Evolutionary conservation across 2,329 filamentous ascomycete genomes (phyloP).

Genomic region (Cladosporium sp.): DNA sequence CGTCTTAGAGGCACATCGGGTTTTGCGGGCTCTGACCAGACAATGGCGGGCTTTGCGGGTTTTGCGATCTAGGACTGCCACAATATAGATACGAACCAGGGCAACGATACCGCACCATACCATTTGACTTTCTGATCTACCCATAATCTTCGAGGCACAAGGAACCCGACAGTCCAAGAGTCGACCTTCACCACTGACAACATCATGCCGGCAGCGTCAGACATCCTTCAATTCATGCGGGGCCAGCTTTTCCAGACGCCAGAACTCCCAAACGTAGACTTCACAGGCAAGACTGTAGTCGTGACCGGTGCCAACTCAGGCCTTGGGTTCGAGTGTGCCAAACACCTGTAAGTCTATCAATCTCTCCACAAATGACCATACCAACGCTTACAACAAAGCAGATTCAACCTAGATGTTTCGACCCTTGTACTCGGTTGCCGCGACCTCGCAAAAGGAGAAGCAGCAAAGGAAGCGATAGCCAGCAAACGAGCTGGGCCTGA

Average conservation of each 20-base stretch:
- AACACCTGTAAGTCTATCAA: slow-evolving; percentile 36
- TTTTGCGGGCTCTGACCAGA: background rate
- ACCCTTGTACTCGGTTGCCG: slow-evolving; percentile 47
- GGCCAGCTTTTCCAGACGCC: slow-evolving; percentile 23
- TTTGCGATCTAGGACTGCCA: background rate
- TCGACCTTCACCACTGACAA: background rate
- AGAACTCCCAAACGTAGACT: slow-evolving; percentile 12
- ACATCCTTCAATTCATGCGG: slow-evolving; percentile 23
- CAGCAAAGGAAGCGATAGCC: slow-evolving; percentile 40
- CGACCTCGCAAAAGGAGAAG: slow-evolving; percentile 43
- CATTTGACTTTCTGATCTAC: background rate
- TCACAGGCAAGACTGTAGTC: slow-evolving; percentile 36
- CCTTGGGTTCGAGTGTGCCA: slow-evolving; percentile 45
- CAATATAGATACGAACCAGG: background rate
- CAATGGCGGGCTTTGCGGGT: background rate
- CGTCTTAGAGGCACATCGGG: background rate
- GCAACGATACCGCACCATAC: background rate
- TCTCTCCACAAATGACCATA: background rate
- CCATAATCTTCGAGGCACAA: background rate
- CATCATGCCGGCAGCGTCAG: slow-evolving; percentile 22
- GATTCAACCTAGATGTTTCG: slow-evolving; percentile 35
- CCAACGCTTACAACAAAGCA: slow-evolving; percentile 13
- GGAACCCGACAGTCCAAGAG: background rate
- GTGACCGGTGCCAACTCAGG: slow-evolving; percentile 50
- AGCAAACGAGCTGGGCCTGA: slow-evolving; percentile 28